phyloP scores from a whole-genome alignment of 108 stramenopile species.

The Nitzschia sp. region DNA sequence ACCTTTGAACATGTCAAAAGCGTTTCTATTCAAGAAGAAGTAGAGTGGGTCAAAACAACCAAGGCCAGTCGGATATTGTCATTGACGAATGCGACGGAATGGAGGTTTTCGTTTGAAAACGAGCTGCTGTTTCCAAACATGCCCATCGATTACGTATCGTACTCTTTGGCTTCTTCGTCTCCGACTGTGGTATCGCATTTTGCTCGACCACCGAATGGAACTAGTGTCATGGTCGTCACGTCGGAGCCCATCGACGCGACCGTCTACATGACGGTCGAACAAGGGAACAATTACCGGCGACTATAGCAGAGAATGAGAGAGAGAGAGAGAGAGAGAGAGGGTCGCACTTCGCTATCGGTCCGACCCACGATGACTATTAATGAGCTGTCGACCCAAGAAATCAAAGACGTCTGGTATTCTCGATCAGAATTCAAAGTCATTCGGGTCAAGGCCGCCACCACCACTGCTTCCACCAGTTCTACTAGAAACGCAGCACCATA shows the following conservation, averaged over 20 bases:
- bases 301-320: no score
- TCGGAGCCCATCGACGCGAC: not conserved
- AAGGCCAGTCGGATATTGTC: not conserved
- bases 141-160: conserved; percentile 14
- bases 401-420: no score
- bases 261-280: conserved; percentile 8
- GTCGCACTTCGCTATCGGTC: no score
- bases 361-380: no score
- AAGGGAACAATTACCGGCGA: conserved; percentile 4
- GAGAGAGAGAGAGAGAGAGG: no score
- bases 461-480: no score
- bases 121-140: conserved; percentile 5
- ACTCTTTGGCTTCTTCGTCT: not conserved
- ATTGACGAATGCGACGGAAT: not conserved
- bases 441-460: no score
- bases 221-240: not conserved
- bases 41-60: conserved; percentile 5
- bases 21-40: conserved; percentile 16
- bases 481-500: no score
- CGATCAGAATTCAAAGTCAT: no score
- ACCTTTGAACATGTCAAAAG: not conserved
- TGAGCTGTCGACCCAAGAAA: no score
- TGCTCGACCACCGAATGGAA: conserved; percentile 17
- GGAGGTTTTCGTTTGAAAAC: not conserved
- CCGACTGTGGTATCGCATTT: not conserved